phyloP scores from a whole-genome alignment of 768 basidiomycete species.

The Lentinus tigrinus region DNA sequence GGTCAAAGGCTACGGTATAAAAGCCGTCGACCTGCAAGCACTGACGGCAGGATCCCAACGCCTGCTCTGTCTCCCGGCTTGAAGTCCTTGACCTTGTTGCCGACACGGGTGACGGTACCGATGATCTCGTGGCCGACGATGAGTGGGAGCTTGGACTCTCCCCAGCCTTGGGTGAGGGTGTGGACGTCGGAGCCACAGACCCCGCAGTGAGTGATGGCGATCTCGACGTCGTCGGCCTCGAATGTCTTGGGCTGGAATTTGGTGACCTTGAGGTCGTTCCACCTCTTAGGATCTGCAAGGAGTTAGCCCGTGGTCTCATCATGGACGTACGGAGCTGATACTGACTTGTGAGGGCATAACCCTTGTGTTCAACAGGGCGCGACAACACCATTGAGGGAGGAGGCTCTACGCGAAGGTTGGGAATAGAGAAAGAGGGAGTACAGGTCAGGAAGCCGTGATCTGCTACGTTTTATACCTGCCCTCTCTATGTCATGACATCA shows the following conservation, averaged over 20 bases:
- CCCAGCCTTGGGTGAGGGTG: conserved; percentile 43
- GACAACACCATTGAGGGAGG: not conserved
- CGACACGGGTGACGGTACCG: conserved; percentile 51
- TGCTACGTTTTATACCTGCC: too few species aligned
- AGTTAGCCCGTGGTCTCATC: not conserved
- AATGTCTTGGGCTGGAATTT: conserved; percentile 53
- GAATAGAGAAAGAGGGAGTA: too few species aligned
- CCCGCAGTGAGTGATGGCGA: conserved; percentile 47
- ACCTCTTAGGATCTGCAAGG: conserved; percentile 23
- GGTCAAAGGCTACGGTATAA: too few species aligned
- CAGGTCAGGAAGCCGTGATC: too few species aligned
- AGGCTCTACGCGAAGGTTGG: too few species aligned
- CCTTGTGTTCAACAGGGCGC: conserved; percentile 20
- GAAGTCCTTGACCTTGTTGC: conserved; percentile 51
- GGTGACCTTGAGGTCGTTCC: conserved; percentile 42
- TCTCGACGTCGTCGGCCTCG: conserved; percentile 55
- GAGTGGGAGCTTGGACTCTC: conserved; percentile 27
- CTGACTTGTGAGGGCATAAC: conserved; percentile 25
- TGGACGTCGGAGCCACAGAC: conserved; percentile 57
- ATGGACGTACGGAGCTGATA: too few species aligned
- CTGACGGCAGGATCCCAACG: conserved; percentile 44
- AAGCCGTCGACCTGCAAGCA: too few species aligned
- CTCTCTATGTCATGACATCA: too few species aligned
- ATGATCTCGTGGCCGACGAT: conserved; percentile 51
- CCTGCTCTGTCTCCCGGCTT: conserved; percentile 54